Evolutionary conservation across 2,329 filamentous ascomycete genomes (phyloP).

Genomic region (Setomelanomma holmii): DNA sequence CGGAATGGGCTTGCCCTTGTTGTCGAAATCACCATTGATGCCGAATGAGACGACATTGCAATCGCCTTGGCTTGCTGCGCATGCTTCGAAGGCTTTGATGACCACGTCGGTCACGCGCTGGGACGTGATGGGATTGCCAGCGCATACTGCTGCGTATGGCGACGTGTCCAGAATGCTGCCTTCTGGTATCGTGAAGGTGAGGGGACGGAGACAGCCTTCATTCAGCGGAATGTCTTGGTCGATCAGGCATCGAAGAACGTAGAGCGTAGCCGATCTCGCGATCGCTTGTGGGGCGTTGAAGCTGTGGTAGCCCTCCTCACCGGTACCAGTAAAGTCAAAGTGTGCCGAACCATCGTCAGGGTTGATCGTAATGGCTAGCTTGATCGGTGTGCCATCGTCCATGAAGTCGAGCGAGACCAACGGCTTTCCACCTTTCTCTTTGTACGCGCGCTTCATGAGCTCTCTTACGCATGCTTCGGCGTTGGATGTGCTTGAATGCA

Average conservation of each 20-base stretch:
- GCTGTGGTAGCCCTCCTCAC: conserved; percentile 41
- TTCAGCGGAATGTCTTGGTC: conserved; percentile 43
- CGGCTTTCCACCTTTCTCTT: conserved; percentile 15
- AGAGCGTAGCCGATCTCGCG: conserved; percentile 41
- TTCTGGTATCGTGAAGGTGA: conserved; percentile 34
- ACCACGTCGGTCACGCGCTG: conserved; percentile 44
- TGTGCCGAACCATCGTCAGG: conserved; percentile 34
- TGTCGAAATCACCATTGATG: conserved; percentile 26
- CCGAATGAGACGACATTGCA: conserved; percentile 43
- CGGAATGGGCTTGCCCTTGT: conserved; percentile 17
- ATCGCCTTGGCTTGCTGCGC: conserved; percentile 39
- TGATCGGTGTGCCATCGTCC: conserved; percentile 51
- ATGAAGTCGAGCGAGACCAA: conserved; percentile 48
- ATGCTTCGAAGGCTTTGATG: conserved; percentile 38
- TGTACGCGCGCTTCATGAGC: conserved; percentile 32
- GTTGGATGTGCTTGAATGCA: conserved; percentile 49
- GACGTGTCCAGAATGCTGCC: conserved; percentile 38
- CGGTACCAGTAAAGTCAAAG: conserved; percentile 54
- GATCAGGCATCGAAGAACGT: conserved; percentile 40
- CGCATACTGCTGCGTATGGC: conserved; percentile 34
- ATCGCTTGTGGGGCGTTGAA: conserved; percentile 45
- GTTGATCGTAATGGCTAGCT: conserved; percentile 45
- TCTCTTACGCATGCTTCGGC: conserved; percentile 44
- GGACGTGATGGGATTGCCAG: conserved; percentile 38
- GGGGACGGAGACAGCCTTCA: conserved; percentile 40